phyloP scores from a whole-genome alignment of 2,329 filamentous ascomycete species.

The Neofusicoccum sp. region DNA sequence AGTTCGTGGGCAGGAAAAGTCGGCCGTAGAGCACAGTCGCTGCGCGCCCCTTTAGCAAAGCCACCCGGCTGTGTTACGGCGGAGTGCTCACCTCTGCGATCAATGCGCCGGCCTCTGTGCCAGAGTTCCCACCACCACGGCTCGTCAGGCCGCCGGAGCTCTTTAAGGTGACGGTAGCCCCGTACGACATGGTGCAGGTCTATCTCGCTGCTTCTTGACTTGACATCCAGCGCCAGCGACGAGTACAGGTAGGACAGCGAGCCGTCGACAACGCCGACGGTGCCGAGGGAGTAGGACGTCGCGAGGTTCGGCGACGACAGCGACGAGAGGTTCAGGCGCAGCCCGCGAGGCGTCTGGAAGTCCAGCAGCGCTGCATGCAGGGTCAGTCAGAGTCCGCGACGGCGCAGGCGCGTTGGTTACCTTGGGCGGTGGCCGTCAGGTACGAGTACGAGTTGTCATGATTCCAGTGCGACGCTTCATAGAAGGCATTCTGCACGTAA shows the following conservation, averaged over 20 bases:
- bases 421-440: conserved; percentile 79
- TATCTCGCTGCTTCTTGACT: conserved; percentile 70
- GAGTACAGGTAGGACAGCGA: conserved; percentile 97
- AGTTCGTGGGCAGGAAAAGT: conserved; percentile 78
- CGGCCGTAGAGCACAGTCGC: conserved; percentile 72
- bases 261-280: conserved; percentile 86
- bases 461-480: conserved; percentile 82
- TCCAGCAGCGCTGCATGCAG: conserved; percentile 69
- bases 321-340: conserved; percentile 84
- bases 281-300: conserved; percentile 88
- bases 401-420: conserved; percentile 45
- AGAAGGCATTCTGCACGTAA: conserved; percentile 89
- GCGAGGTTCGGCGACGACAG: conserved; percentile 91
- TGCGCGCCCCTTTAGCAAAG: conserved; percentile 28
- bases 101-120: conserved; percentile 50
- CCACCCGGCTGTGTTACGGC: conserved; percentile 10
- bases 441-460: conserved; percentile 88
- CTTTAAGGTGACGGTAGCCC: conserved; percentile 77
- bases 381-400: background rate
- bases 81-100: conserved; percentile 44
- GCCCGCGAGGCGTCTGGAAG: conserved; percentile 79
- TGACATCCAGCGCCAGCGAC: conserved; percentile 69
- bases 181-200: conserved; percentile 74
- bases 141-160: conserved; percentile 56
- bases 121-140: conserved; percentile 54